Conservation (phyloP, 805 yeast species). For the Kodamaea sagamina region DNA sequence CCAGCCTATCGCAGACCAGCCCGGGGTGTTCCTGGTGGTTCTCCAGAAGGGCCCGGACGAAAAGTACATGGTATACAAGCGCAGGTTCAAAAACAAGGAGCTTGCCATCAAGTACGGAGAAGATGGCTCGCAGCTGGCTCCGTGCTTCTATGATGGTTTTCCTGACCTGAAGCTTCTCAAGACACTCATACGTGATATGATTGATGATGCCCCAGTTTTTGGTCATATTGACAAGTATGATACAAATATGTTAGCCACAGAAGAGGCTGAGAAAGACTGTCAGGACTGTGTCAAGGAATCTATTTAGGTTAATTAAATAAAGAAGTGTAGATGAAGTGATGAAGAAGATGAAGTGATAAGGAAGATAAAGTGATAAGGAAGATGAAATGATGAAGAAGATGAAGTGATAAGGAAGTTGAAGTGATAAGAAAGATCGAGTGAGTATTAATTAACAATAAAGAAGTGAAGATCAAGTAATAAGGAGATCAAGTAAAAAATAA, state of each 20-base stretch:
- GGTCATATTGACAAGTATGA: slow-evolving; percentile 61
- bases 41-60: slow-evolving; percentile 7
- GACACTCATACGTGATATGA: slow-evolving; percentile 58
- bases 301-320: slow-evolving; percentile 1
- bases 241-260: slow-evolving; percentile 7
- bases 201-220: slow-evolving; percentile 53
- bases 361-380: too few relatives aligned
- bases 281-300: slow-evolving; percentile 6
- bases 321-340: slow-evolving; percentile 6
- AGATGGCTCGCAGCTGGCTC: slow-evolving; percentile 26
- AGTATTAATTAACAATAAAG: too few relatives aligned
- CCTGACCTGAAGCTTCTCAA: slow-evolving; percentile 85
- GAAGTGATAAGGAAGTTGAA: too few relatives aligned
- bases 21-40: slow-evolving; percentile 22
- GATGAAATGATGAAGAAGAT: too few relatives aligned
- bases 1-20: slow-evolving; percentile 25
- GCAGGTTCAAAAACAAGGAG: slow-evolving; percentile 47
- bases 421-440: too few relatives aligned
- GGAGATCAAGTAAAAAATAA: too few relatives aligned
- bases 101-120: slow-evolving; percentile 21
- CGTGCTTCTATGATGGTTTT: slow-evolving; percentile 62
- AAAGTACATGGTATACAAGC: slow-evolving; percentile 49
- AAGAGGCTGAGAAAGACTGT: not conserved
- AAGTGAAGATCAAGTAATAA: too few relatives aligned
- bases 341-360: not conserved